Evolutionary conservation across 129 eudicot species (phyloP).

Genomic region (Saposhnikovia divaricata): DNA sequence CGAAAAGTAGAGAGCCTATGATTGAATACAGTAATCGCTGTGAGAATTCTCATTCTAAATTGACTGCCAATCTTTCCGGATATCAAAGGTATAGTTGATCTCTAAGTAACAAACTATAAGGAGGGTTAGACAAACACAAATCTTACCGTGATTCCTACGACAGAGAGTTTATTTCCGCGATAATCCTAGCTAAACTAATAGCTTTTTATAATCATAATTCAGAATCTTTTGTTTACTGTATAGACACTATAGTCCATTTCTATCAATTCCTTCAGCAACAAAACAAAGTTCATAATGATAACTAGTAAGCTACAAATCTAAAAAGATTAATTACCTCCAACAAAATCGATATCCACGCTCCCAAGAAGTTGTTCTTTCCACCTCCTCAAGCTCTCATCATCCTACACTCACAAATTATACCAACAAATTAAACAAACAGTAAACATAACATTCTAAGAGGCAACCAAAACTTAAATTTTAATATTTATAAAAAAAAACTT

Average conservation of each 20-base stretch:
- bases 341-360: slow-evolving; percentile 51
- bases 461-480: neutral
- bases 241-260: neutral
- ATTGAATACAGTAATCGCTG: neutral
- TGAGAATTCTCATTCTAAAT: neutral
- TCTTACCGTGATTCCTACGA: neutral
- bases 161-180: neutral
- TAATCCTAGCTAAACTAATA: neutral
- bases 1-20: neutral
- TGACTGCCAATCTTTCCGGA: slow-evolving; percentile 60
- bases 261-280: neutral
- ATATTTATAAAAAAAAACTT: too few species aligned
- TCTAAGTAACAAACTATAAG: slow-evolving; percentile 62
- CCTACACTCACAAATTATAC: slow-evolving; percentile 24
- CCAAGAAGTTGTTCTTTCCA: slow-evolving; percentile 76
- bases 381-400: slow-evolving; percentile 78
- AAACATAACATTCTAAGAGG: neutral
- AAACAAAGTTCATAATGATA: neutral
- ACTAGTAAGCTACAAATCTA: neutral
- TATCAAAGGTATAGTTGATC: slow-evolving; percentile 77
- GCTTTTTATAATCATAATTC: neutral
- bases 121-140: neutral
- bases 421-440: too few species aligned
- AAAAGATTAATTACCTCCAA: slow-evolving; percentile 44
- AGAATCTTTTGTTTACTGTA: neutral